Base-by-base conservation (phyloP, 306 rosid genomes). In the Trichosanthes truncata region DNA sequence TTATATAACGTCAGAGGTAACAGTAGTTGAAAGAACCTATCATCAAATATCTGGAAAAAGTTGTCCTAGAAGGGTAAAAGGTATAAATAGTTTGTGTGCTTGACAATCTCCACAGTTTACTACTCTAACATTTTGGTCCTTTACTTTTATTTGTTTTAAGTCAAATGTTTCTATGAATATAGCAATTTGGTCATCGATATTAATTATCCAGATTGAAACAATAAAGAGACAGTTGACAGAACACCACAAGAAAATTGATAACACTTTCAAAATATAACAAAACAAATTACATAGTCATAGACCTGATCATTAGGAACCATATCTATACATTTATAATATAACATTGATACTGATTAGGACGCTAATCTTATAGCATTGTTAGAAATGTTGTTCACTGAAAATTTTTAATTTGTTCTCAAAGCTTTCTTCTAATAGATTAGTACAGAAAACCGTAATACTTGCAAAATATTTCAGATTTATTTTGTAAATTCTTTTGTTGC, bases 401-500 rank as follows among this genome's bases (percentile, higher is more conserved):
- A 21, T 12, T 23, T 14, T 45, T 5, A 12, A 17, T 7, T 15
- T 15, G 13, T 25, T 29, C 25, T 7, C 2, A 52, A 74, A 26
- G 23, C 23, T 29, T 46, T 49, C 43, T 48, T 74, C 77, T 17
- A 46, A 29, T 31, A 29, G 60, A 48, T 49, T 29, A 51, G 43
- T 29, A 74, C 9, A 17, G 23, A 3, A 74, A 49, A 74, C 17
- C 45, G 18, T 18, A 49, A 48, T 20, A 41, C 52, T 40, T 5
- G 18, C 48, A 68, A 40, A 13, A 69, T 41, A 43, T 23, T 35
- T 43, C 10, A 43, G 5, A 71, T 3, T 43, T 43, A 13, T 43
- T 71, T 23, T 40, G 26, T 11, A 26, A 14, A 26, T 53, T 1
- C 78, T 77, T 38, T 7, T 61, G 15, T 67, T 83, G 80, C 93